A percentile compares a stretch with the other conserved stretches of the same genome.
phyloP scores from a whole-genome alignment of 163 green algal genomes.

The Trebouxiophyceae sp. region DNA sequence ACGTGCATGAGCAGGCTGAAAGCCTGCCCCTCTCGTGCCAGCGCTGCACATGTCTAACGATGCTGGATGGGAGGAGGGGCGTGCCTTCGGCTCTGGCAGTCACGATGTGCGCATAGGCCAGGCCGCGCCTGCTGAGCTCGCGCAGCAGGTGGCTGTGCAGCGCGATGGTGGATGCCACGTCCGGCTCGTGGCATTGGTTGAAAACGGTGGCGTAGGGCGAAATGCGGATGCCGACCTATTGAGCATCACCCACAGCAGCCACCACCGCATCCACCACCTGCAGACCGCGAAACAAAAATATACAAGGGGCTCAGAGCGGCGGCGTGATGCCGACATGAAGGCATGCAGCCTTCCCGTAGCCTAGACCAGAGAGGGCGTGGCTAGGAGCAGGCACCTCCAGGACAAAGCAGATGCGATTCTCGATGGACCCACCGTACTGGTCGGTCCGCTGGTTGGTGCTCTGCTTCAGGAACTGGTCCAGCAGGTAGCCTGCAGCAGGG shows the following conservation, averaged over 20 bases:
- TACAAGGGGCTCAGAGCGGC: too few relatives aligned
- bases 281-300: neutral
- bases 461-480: constrained; percentile 71
- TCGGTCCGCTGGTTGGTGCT: constrained; percentile 66
- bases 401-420: constrained; percentile 63
- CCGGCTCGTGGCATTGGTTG: constrained; percentile 1
- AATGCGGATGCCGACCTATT: constrained; percentile 56
- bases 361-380: too few relatives aligned
- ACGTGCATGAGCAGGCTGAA: too few relatives aligned
- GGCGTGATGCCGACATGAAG: too few relatives aligned
- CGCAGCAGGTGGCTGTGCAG: constrained; percentile 47
- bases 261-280: constrained; percentile 4
- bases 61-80: too few relatives aligned
- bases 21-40: too few relatives aligned
- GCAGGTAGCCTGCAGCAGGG: constrained; percentile 36
- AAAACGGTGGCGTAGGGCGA: constrained; percentile 22
- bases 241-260: constrained; percentile 41
- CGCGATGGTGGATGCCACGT: constrained; percentile 22
- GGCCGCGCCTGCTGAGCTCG: constrained; percentile 48
- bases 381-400: too few relatives aligned
- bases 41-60: too few relatives aligned
- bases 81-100: neutral
- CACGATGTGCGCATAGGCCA: constrained; percentile 71
- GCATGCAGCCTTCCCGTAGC: too few relatives aligned
- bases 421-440: constrained; percentile 59